phyloP scores from a whole-genome alignment of 2,329 filamentous ascomycete species.

The Aspergillus sojae region DNA sequence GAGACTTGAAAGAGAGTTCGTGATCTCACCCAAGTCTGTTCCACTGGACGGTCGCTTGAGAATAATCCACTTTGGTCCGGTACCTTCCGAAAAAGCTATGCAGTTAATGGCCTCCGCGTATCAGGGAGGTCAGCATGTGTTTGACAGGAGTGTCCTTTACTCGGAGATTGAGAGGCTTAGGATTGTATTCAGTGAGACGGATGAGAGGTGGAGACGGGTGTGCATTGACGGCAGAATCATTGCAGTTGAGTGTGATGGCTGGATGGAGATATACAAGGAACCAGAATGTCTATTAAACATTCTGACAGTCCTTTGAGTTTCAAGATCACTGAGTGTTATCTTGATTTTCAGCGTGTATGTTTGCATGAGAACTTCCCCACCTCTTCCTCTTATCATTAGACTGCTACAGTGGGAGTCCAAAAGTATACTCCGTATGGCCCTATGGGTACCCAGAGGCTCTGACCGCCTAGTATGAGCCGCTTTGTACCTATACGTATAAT shows the following conservation, averaged over 20 bases:
- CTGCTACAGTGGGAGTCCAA: neutral
- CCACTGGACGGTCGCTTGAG: conserved; percentile 72
- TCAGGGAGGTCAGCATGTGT: conserved; percentile 58
- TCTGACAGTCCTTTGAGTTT: conserved; percentile 1
- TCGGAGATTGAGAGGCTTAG: conserved; percentile 67
- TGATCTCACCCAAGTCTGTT: conserved; percentile 72
- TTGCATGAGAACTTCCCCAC: neutral
- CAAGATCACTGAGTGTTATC: neutral
- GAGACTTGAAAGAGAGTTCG: conserved; percentile 78
- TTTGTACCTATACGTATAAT: too few species aligned
- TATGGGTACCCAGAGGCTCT: too few species aligned
- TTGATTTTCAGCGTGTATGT: neutral
- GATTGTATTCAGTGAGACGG: conserved; percentile 66
- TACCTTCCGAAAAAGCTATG: conserved; percentile 69
- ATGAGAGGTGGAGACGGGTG: conserved; percentile 72
- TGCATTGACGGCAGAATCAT: conserved; percentile 94
- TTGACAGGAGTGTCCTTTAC: conserved; percentile 66
- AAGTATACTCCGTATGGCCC: too few species aligned
- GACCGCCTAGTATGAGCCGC: too few species aligned
- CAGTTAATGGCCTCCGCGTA: conserved; percentile 71
- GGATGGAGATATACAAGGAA: conserved; percentile 62
- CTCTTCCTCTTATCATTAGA: neutral
- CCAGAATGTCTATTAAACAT: conserved; percentile 24
- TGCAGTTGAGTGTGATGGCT: conserved; percentile 68
- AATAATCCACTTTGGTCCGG: conserved; percentile 73